Evolutionary conservation across 805 yeast genomes (phyloP).

Genomic region (Diddensiella santjacobensis): DNA sequence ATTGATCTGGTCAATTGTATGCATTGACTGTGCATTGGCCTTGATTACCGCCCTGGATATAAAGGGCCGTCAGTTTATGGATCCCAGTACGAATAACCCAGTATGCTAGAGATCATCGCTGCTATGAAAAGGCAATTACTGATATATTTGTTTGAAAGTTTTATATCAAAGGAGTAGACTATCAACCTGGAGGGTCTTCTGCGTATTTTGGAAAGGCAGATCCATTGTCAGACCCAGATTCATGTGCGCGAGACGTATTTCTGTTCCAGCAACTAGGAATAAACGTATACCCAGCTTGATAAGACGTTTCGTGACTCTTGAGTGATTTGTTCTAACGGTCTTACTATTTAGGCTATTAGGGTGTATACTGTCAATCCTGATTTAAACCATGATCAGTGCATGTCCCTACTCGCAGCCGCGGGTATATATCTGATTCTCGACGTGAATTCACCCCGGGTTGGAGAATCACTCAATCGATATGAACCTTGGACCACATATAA

Average conservation of each 20-base stretch:
- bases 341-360: slow-evolving; percentile 55
- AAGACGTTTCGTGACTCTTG: no score
- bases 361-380: slow-evolving; percentile 84
- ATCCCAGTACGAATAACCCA: slow-evolving; percentile 69
- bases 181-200: slow-evolving; percentile 94
- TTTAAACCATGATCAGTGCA: slow-evolving; percentile 80
- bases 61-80: slow-evolving; percentile 68
- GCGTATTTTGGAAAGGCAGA: slow-evolving; percentile 54
- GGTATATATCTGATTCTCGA: slow-evolving; percentile 90
- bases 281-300: slow-evolving; percentile 39
- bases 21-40: no score
- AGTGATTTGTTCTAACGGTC: no score
- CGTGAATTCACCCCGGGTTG: slow-evolving; percentile 79
- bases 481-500: slow-evolving; percentile 93
- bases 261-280: slow-evolving; percentile 81
- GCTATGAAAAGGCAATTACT: slow-evolving; percentile 4
- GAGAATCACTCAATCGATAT: slow-evolving; percentile 79
- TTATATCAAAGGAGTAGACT: slow-evolving; percentile 82
- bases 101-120: slow-evolving; percentile 46
- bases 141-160: slow-evolving; percentile 42
- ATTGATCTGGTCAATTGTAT: no score
- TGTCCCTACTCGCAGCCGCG: slow-evolving; percentile 86
- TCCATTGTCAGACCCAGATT: slow-evolving; percentile 68
- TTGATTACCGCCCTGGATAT: slow-evolving; percentile 63
- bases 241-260: slow-evolving; percentile 77